phyloP scores from a whole-genome alignment of 352 stramenopile species.

The Nothophytophthora sp. region DNA sequence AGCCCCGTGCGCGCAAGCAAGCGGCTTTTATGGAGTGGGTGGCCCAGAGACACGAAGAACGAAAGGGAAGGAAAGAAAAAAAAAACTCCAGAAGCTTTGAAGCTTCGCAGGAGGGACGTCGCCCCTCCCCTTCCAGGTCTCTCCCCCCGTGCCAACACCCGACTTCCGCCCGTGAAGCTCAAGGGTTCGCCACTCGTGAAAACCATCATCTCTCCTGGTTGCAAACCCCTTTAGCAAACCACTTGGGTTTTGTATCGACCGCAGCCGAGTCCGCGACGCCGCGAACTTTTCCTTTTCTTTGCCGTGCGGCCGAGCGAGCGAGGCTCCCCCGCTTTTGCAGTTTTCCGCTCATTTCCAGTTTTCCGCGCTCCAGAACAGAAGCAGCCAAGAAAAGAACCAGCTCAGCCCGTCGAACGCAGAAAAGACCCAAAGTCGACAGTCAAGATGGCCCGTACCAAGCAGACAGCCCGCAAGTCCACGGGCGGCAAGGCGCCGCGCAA shows the following conservation, averaged over 20 bases:
- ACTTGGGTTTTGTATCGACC: slow-evolving; percentile 48
- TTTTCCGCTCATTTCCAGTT: slow-evolving; percentile 44
- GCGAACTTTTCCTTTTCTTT: slow-evolving; percentile 5
- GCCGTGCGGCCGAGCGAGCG: background rate
- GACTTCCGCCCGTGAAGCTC: too few relatives aligned
- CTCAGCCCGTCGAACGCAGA: too few relatives aligned
- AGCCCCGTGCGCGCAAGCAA: slow-evolving; percentile 12
- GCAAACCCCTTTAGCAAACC: slow-evolving; percentile 30
- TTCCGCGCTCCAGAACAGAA: slow-evolving; percentile 30
- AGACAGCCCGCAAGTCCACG: slow-evolving; percentile 96
- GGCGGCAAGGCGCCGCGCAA: slow-evolving; percentile 94
- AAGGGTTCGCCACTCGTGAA: slow-evolving; percentile 5
- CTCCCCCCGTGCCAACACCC: slow-evolving; percentile 1
- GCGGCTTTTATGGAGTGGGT: too few relatives aligned
- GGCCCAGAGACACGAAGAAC: slow-evolving; percentile 37
- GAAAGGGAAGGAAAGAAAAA: slow-evolving; percentile 17
- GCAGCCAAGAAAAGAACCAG: background rate
- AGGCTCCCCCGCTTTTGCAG: slow-evolving; percentile 1
- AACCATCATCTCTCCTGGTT: slow-evolving; percentile 36
- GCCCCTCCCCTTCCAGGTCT: slow-evolving; percentile 16
- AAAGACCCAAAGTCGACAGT: background rate
- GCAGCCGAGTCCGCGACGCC: slow-evolving; percentile 3
- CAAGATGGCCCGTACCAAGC: slow-evolving; percentile 95
- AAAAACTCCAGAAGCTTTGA: too few relatives aligned
- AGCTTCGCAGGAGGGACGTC: slow-evolving; percentile 26